These are phyloP conservation scores for Hamamelis virginiana DNA, from an alignment of 164 flowering plant genomes.

Conservation along the genomic window DNA sequence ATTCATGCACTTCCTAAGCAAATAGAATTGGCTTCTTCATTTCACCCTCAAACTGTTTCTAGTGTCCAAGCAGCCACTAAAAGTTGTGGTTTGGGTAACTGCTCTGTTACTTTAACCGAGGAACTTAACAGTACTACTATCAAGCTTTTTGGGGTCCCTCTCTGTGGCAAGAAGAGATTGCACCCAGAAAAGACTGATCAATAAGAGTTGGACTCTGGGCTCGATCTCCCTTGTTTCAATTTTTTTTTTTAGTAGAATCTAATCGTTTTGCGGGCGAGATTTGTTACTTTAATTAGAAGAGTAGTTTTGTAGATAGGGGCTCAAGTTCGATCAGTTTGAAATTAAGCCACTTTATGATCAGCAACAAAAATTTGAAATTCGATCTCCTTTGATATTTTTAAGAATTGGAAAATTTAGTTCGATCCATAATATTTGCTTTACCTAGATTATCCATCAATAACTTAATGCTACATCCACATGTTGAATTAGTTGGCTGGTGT, in stretches of 20 bases:
- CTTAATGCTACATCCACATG: no score
- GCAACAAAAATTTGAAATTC: neutral
- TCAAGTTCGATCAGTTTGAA: neutral
- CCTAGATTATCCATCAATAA: neutral
- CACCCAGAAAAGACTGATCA: slow-evolving; percentile 25
- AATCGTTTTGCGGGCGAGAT: no score
- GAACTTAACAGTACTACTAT: slow-evolving; percentile 25
- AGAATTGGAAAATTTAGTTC: neutral
- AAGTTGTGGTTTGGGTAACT: slow-evolving; percentile 1
- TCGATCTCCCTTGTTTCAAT: no score
- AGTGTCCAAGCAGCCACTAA: slow-evolving; percentile 12
- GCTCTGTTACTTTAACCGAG: slow-evolving; percentile 15
- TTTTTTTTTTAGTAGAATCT: no score
- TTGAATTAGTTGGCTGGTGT: no score
- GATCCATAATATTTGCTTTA: neutral
- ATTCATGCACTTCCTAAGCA: slow-evolving; percentile 19
- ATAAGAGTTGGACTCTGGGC: neutral
- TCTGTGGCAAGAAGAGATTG: slow-evolving; percentile 46
- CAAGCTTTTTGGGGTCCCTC: slow-evolving; percentile 60
- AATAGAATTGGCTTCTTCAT: slow-evolving; percentile 21
- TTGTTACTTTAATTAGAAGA: no score
- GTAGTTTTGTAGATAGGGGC: no score
- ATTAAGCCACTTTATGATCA: neutral
- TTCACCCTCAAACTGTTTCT: slow-evolving; percentile 14
- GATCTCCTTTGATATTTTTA: slow-evolving; percentile 6